phyloP scores from a whole-genome alignment of 2,329 filamentous ascomycete species.

The Curvularia sp. region DNA sequence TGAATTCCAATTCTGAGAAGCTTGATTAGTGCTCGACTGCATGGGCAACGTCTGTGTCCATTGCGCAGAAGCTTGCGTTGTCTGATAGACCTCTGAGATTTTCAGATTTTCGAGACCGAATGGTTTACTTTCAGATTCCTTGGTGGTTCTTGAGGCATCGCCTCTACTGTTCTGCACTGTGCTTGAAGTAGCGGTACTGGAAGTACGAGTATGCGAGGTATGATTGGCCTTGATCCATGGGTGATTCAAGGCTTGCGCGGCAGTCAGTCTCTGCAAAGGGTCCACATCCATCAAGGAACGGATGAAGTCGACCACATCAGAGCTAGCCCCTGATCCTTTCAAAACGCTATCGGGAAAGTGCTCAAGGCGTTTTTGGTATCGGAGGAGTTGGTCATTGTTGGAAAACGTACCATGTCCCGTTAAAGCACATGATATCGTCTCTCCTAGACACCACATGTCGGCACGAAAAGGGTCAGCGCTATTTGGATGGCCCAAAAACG shows the following conservation, averaged over 20 bases:
- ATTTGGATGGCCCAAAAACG: neutral
- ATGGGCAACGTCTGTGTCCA: neutral
- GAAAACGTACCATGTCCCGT: neutral
- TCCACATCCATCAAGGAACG: neutral
- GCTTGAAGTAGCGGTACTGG: no score
- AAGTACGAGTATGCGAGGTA: neutral
- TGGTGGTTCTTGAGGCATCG: neutral
- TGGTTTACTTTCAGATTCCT: neutral
- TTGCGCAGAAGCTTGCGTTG: slow-evolving; percentile 1
- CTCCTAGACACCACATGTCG: neutral
- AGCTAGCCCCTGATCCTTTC: neutral
- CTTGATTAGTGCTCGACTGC: neutral
- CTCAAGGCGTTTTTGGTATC: neutral
- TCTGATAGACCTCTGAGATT: neutral
- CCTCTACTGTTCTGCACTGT: neutral
- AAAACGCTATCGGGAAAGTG: neutral
- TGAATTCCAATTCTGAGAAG: neutral
- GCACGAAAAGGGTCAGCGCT: neutral
- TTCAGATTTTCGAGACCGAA: neutral
- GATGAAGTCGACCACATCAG: neutral
- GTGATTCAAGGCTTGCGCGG: neutral
- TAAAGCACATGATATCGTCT: neutral
- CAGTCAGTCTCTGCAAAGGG: neutral
- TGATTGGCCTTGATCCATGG: neutral
- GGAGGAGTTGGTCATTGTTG: neutral